Base-by-base conservation (phyloP, 768 basidiomycete genomes). In the Polyporus arcularius region DNA sequence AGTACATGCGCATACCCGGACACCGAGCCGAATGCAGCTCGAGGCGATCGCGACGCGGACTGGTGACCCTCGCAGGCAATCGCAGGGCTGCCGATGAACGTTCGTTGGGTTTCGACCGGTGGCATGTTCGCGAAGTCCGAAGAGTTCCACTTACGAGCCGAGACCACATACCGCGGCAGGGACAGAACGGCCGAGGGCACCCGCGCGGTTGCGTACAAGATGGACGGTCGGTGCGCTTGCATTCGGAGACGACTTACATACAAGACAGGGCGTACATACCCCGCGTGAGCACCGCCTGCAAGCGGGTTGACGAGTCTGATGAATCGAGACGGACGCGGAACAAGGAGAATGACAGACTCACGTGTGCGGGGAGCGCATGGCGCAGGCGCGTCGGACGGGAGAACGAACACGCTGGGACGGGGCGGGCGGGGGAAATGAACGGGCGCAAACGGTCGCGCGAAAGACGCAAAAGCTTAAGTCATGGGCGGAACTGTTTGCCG, bases 391-490 rank as follows among this genome's bases (percentile, higher is more conserved):
- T 16, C 15, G 42, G 15, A 6, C 18, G 42, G 42, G 42, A 18
- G 18, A 16, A 15, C 15, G 14, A 18, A 10, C 15, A 6, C 21
- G 43, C 14, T 45, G 43, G n/a, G 7, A n/a, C n/a, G 7, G 43
- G 43, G 43, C n/a, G 43, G 15, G n/a, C 9, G 43, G 16, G 18
- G 14, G 46, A 48, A 2, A 21, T 26, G 21, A 18, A 21, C 21
- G 46, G 46, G n/a, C 52, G 18, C 18, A 10, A 8, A 41, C 52
- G 10, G 16, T 10, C 47, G 41, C 35, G 41, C 32, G 57, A 30
- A 43, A 14, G 61, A 53, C 52, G 55, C 48, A 58, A 63, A 63
- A 53, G 62, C 32, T 43, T 41, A 57, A 53, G n/a, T 45, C 51
- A 48, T 57, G 55, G 42, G 51, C 40, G 46, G 49, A 52, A 47